Evolutionary conservation across 371 early-diverging fungal species (phyloP), one percentile per base, ranked within the genome.

Genomic region (Circinella minor): DNA sequence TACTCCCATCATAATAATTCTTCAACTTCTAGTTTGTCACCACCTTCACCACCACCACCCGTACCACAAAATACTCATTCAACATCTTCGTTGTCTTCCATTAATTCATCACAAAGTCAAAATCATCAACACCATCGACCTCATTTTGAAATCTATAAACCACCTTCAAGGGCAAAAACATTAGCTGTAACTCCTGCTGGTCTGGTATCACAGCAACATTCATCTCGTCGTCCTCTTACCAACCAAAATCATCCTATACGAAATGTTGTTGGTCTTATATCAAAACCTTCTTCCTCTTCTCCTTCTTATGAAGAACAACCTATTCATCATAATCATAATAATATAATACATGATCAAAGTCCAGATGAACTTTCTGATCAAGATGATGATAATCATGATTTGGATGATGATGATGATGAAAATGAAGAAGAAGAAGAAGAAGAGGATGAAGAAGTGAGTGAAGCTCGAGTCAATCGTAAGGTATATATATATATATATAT

Each of bases 401-500:
- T n/a, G 27, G 27, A 27, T 8, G 59, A 43, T 3, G 73, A 71
- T 11, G 78, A 74, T 15, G 11, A 43, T 43, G 57, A 72, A 4
- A 76, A 71, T 10, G 78, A 74, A 13, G 67, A 72, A 14, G 57
- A 72, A 9, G 61, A 74, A 15, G 67, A 72, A 14, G 57, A 72
- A 7, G 77, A 71, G 14, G 78, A 74, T 13, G 67, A 72, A 14
- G 57, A 72, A 9, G 61, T 82, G 11, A 78, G 71, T 68, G 81
- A 78, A 65, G 83, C 83, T 36, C 71, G 83, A 59, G 76, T 79
- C 7, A 82, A 80, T 72, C 73, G 83, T 39, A 75, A 80, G 72
- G 83, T 70, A 64, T n/a, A 18, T 4, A 9, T 39, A 0, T 17
- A 43, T 57, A 9, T 39, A 34, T 27, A 48, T 8, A 76, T 70